Evolutionary conservation across 305 asterid species (phyloP), one percentile per base, ranked within the genome.

Genomic region (Solanum hybrid): DNA sequence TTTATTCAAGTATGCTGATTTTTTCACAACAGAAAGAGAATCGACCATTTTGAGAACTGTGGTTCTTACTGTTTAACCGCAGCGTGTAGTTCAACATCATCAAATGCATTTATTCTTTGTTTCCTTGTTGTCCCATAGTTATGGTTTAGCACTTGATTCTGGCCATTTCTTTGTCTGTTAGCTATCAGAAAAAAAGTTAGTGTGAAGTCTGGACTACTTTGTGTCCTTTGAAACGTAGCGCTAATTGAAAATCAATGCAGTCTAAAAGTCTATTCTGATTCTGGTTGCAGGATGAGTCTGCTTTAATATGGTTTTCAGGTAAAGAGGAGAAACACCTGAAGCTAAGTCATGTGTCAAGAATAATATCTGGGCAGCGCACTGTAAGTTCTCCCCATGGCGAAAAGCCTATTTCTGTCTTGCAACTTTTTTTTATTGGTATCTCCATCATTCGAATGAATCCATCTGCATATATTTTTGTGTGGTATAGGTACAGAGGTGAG

Each of bases 271-370:
- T 13, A 71, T 69, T 34, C 35, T 29, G 22, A 67, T 87, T 36
- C 22, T 94, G 46, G 84, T 92, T 94, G 91, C 98, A 97, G 99
- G 99, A 97, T 89, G 99, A 98, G 93, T 93, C 99, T 90, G 95
- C 95, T 94, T 95, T 98, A 92, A 94, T 98, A 93, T 98, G 99
- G 99, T 95, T 95, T 92, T 98, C 99, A 42, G 99, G 99, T 90
- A 98, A 97, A 95, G 99, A 98, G 94, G 99, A 98, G 98, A 97
- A 98, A 93, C 98, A 95, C 91, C 99, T 98, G 81, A 98, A 95
- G 92, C 97, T 98, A 90, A 96, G 98, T 94, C 96, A 97, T 84
- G 99, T 98, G 61, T 94, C 98, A 91, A 93, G 99, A 94, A 97
- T 97, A 92, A 94, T 97, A 90, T 97, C 99, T 86, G 99, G 99